phyloP scores from a whole-genome alignment of 2,329 filamentous ascomycete species.

The Colletotrichum aenigma region DNA sequence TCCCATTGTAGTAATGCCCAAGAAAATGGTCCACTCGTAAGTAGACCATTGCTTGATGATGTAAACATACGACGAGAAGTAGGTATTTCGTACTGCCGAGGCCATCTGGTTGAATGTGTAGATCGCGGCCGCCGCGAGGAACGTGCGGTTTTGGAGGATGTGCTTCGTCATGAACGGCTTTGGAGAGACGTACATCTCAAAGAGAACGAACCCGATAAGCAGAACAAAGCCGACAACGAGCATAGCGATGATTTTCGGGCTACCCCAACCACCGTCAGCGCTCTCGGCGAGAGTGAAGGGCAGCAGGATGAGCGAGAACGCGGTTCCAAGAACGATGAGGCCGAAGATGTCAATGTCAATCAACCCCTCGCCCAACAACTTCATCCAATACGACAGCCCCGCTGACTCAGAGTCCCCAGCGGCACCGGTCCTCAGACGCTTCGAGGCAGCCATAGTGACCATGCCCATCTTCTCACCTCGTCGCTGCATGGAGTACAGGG shows the following conservation, averaged over 20 bases:
- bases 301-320: constrained; percentile 64
- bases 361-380: constrained; percentile 40
- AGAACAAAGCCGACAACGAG: constrained; percentile 27
- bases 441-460: constrained; percentile 37
- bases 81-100: constrained; percentile 37
- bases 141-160: constrained; percentile 34
- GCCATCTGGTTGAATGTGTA: constrained; percentile 38
- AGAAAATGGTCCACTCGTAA: constrained; percentile 45
- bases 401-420: neutral
- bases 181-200: constrained; percentile 34
- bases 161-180: constrained; percentile 36
- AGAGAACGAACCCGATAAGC: constrained; percentile 36
- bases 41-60: constrained; percentile 45
- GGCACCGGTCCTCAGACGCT: constrained; percentile 36
- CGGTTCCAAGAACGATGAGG: constrained; percentile 60
- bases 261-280: constrained; percentile 36
- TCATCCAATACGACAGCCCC: constrained; percentile 24
- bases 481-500: constrained; percentile 60
- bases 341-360: constrained; percentile 65
- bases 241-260: constrained; percentile 31
- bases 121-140: constrained; percentile 31
- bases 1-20: constrained; percentile 41
- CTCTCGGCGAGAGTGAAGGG: constrained; percentile 60
- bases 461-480: constrained; percentile 61
- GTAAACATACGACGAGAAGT: constrained; percentile 41